Percentiles rank a stretch among this genome's conserved stretches.
These are phyloP conservation scores for Ceratocystis cubensis DNA, from an alignment of 2,329 filamentous ascomycete genomes.

Conservation along the genomic window DNA sequence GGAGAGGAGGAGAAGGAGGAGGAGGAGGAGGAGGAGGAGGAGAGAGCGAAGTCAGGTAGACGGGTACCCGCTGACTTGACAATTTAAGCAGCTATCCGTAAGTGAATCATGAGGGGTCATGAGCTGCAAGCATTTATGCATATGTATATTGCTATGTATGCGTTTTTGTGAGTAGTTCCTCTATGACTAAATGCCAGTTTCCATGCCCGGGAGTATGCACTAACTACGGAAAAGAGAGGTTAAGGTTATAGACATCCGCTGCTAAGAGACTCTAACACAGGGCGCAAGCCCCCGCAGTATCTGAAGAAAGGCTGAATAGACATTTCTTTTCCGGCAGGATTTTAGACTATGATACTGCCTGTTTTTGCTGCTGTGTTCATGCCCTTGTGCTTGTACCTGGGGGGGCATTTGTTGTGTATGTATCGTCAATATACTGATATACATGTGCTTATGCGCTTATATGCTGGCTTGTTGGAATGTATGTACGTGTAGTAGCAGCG, in stretches of 20 bases:
- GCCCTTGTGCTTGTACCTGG: neutral
- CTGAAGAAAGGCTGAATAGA: neutral
- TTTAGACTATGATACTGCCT: neutral
- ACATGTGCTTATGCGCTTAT: no score
- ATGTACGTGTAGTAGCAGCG: neutral
- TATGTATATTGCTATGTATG: neutral
- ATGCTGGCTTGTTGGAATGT: no score
- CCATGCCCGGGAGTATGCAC: no score
- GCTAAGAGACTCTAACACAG: neutral
- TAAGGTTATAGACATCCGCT: neutral
- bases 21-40: neutral
- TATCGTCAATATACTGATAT: neutral
- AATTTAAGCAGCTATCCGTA: slow-evolving; percentile 3
- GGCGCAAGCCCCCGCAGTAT: neutral
- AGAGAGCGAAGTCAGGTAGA: neutral
- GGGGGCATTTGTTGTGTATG: neutral
- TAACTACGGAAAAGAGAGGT: neutral
- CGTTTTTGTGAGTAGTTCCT: no score
- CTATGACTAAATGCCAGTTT: no score
- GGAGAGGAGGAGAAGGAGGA: no score
- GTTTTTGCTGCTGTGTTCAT: neutral
- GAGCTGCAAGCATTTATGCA: neutral
- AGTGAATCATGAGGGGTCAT: neutral
- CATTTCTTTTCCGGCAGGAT: neutral
- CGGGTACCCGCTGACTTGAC: neutral